These are phyloP conservation scores for Suhomyces xylopsoci DNA, from an alignment of 805 yeast species.

Conservation along the genomic window DNA sequence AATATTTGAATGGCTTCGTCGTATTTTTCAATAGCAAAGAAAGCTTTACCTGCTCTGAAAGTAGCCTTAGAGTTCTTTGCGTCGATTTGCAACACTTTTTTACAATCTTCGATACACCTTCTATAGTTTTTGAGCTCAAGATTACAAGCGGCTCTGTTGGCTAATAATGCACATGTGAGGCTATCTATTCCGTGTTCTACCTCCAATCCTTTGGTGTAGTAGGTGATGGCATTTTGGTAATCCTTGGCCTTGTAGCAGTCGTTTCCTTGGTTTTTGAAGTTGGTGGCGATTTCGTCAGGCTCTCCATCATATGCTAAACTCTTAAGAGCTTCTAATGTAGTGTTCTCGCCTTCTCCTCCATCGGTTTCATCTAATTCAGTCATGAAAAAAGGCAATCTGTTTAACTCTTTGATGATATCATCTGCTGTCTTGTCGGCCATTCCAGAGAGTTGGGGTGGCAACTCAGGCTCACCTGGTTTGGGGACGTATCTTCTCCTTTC, in stretches of 20 bases:
- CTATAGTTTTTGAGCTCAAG: slow-evolving; percentile 82
- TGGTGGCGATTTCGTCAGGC: slow-evolving; percentile 85
- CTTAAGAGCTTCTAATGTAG: slow-evolving; percentile 79
- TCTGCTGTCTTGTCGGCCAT: slow-evolving; percentile 62
- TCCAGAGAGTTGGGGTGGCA: slow-evolving; percentile 82
- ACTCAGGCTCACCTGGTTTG: slow-evolving; percentile 59
- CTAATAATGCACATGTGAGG: slow-evolving; percentile 60
- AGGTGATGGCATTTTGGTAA: slow-evolving; percentile 72
- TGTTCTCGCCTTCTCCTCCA: slow-evolving; percentile 72
- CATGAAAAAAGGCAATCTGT: slow-evolving; percentile 92
- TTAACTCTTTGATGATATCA: slow-evolving; percentile 73
- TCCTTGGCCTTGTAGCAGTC: slow-evolving; percentile 72
- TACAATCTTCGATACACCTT: slow-evolving; percentile 82
- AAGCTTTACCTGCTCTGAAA: slow-evolving; percentile 81
- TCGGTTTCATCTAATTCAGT: slow-evolving; percentile 75
- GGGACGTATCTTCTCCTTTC: slow-evolving; percentile 39
- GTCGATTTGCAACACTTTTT: slow-evolving; percentile 60
- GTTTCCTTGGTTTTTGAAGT: slow-evolving; percentile 91
- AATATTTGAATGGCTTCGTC: slow-evolving; percentile 72
- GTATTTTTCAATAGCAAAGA: slow-evolving; percentile 58
- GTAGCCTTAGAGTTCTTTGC: slow-evolving; percentile 79
- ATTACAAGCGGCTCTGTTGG: slow-evolving; percentile 91
- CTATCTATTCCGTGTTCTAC: slow-evolving; percentile 57
- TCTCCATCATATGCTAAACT: slow-evolving; percentile 95
- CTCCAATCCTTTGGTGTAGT: slow-evolving; percentile 76